Conservation (phyloP, 2,329 filamentous ascomycete genomes). For the Calonectria honghensis region DNA sequence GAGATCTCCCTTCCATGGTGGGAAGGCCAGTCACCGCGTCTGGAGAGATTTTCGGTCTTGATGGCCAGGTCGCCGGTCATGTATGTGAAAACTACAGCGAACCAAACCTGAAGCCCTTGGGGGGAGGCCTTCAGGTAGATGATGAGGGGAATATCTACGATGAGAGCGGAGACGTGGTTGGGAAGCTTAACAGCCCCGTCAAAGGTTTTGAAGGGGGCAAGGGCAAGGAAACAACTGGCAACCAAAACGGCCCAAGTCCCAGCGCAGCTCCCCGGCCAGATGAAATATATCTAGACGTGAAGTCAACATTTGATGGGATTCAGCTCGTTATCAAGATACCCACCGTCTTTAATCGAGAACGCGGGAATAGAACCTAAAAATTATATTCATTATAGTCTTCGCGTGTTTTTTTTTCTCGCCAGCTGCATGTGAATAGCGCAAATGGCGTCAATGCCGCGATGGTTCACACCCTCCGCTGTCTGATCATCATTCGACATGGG, state of each 20-base stretch:
- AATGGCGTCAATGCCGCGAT: slow-evolving; percentile 28
- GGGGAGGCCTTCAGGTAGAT: slow-evolving; percentile 73
- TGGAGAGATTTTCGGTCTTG: slow-evolving; percentile 80
- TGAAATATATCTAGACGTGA: slow-evolving; percentile 74
- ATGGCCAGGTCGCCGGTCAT: slow-evolving; percentile 86
- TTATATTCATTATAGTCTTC: not conserved
- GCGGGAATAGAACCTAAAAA: slow-evolving; percentile 33
- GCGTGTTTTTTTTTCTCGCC: not conserved
- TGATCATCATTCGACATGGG: slow-evolving; percentile 18
- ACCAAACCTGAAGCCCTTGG: slow-evolving; percentile 71
- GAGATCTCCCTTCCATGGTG: slow-evolving; percentile 74
- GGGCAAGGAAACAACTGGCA: slow-evolving; percentile 15
- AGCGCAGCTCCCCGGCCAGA: slow-evolving; percentile 66
- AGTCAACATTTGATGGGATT: slow-evolving; percentile 75
- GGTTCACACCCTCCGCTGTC: slow-evolving; percentile 23
- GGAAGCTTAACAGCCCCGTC: slow-evolving; percentile 73
- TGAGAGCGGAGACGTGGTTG: slow-evolving; percentile 74
- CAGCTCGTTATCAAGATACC: slow-evolving; percentile 75
- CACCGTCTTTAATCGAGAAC: slow-evolving; percentile 68
- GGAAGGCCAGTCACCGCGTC: slow-evolving; percentile 67
- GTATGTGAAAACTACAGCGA: slow-evolving; percentile 76
- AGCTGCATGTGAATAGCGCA: slow-evolving; percentile 19
- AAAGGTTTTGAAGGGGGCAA: not conserved
- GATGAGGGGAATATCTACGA: slow-evolving; percentile 75
- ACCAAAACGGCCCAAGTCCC: slow-evolving; percentile 54